phyloP scores from a whole-genome alignment of 2,329 filamentous ascomycete species.

The Whalleya microplaca region DNA sequence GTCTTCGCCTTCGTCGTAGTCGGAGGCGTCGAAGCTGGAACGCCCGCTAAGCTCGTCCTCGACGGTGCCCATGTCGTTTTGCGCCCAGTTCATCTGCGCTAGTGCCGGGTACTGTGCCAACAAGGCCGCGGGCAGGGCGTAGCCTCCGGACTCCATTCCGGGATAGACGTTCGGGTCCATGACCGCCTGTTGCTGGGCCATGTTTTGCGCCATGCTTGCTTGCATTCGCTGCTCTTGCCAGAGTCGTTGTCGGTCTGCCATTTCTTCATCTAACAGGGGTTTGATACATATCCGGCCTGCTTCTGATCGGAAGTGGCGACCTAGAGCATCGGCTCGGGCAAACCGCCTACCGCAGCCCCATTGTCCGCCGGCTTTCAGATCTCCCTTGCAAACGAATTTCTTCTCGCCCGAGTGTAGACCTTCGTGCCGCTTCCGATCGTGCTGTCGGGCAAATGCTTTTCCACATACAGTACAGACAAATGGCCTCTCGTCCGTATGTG shows the following conservation, averaged over 20 bases:
- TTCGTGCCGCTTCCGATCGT: constrained; percentile 96
- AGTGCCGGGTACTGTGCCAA: constrained; percentile 89
- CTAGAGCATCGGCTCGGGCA: constrained; percentile 91
- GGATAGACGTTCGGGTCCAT: constrained; percentile 58
- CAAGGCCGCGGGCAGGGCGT: constrained; percentile 81
- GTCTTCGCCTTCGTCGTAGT: constrained; percentile 76
- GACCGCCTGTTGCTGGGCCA: constrained; percentile 51
- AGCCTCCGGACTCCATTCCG: constrained; percentile 64
- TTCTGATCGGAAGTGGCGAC: constrained; percentile 93
- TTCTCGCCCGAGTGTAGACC: constrained; percentile 96
- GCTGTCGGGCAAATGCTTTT: constrained; percentile 96
- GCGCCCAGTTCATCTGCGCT: constrained; percentile 90
- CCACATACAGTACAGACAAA: constrained; percentile 97
- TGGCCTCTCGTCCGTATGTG: constrained; percentile 94
- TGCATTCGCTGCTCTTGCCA: constrained; percentile 75
- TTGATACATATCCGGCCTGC: constrained; percentile 96
- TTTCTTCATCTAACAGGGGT: constrained; percentile 93
- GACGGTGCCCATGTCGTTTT: constrained; percentile 67
- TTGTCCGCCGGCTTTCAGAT: constrained; percentile 77
- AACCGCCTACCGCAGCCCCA: constrained; percentile 96
- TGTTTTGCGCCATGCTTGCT: constrained; percentile 55
- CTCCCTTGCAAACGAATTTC: constrained; percentile 96
- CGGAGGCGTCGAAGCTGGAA: constrained; percentile 81
- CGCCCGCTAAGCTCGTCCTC: constrained; percentile 79
- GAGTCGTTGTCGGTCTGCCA: constrained; percentile 75